phyloP scores from a whole-genome alignment of 2,329 filamentous ascomycete genomes.

The Exophiala alcalophila region DNA sequence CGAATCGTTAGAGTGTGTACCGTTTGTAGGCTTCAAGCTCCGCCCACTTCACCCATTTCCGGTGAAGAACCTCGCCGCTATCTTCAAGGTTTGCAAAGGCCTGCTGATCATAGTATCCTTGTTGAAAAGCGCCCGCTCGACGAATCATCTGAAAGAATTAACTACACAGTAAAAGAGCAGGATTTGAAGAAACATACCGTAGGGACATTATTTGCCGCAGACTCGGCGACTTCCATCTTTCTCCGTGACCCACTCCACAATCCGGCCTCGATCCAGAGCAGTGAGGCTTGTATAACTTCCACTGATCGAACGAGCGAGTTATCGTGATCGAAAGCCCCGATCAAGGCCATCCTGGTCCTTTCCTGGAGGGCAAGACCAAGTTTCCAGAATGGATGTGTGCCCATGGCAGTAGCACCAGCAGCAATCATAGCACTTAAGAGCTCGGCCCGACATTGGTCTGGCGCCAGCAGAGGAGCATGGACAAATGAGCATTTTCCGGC shows the following conservation, averaged over 20 bases:
- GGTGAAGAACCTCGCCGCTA: slow-evolving; percentile 19
- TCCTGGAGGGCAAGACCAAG: slow-evolving; percentile 44
- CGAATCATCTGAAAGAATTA: slow-evolving; percentile 66
- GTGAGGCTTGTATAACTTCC: slow-evolving; percentile 36
- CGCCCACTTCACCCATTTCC: slow-evolving; percentile 34
- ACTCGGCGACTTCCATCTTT: slow-evolving; percentile 41
- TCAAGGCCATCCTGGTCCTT: slow-evolving; percentile 35
- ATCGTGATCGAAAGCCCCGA: slow-evolving; percentile 34
- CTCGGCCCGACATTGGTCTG: background rate
- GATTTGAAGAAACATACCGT: background rate
- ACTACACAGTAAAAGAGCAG: too few species aligned
- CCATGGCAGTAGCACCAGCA: slow-evolving; percentile 39
- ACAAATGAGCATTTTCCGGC: background rate
- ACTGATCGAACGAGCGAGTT: slow-evolving; percentile 35
- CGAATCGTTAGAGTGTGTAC: too few species aligned
- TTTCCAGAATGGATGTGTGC: slow-evolving; percentile 39
- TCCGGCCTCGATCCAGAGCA: slow-evolving; percentile 36
- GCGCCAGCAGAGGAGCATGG: background rate
- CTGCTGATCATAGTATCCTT: background rate
- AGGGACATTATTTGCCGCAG: background rate
- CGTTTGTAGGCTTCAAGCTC: slow-evolving; percentile 35
- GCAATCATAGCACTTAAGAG: slow-evolving; percentile 34
- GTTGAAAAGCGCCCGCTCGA: slow-evolving; percentile 63
- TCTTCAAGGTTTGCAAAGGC: slow-evolving; percentile 1
- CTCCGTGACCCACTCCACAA: slow-evolving; percentile 40